Evolutionary conservation across 2,329 filamentous ascomycete species (phyloP), one percentile per base, ranked within the genome.

Genomic region (Zasmidium cellare): DNA sequence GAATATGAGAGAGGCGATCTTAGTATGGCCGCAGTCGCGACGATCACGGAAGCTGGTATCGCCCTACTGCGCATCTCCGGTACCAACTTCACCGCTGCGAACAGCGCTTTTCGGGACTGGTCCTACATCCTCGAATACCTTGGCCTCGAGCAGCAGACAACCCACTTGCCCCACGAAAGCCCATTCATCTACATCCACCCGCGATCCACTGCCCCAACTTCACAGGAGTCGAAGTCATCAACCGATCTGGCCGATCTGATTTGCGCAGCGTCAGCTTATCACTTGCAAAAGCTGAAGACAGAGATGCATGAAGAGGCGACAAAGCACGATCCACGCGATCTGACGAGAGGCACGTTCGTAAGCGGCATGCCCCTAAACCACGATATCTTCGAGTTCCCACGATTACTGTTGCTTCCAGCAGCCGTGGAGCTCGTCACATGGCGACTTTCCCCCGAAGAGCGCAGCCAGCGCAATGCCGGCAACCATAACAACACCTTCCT

Each of bases 1-100:
- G 53, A 55, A 24, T 60, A 53, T 23, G 18, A 28, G 14, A 25
- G 49, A 23, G 58, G 58, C 12, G 35, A 57, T 18, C 28, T 57
- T 31, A 55, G 46, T 38, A 41, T 55, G 3, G 11, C 54, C 3
- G 54, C 48, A 14, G 58, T 47, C 9, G 53, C 46, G 3, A 49
- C 46, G 9, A 45, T 60, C 23, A 56, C 54, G 11, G 46, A 57
- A 20, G 53, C 51, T 9, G 55, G 50, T 3, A 46, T 55, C 19
- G 54, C 28, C 3, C 51, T 60, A n/a, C 51, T 60, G 7, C 50
- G 51, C 22, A 28, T 41, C 24, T 44, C 58, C 23, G 28, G 52
- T 22, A 35, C 49, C 16, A 50, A 51, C 2, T 59, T 59, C 25
- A 25, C 35, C 11, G 22, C 22, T 9, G 45, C 20, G n/a, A 35